phyloP scores from a whole-genome alignment of 768 basidiomycete species.

The Daedaleopsis sinensis region DNA sequence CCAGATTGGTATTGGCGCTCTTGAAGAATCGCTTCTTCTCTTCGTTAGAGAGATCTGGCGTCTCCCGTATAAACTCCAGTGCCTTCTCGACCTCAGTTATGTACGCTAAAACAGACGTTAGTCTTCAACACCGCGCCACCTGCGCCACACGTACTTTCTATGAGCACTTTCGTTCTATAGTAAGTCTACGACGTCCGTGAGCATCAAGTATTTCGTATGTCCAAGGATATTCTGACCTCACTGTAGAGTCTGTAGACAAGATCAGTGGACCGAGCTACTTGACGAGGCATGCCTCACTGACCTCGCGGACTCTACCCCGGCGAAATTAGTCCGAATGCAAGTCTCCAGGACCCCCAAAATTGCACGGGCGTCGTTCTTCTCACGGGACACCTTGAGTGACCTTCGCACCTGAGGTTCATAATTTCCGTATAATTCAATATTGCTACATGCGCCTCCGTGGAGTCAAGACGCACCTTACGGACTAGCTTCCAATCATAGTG shows the following conservation, averaged over 20 bases:
- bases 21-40: constrained; percentile 95
- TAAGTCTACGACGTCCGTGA: constrained; percentile 63
- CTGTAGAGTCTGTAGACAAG: constrained; percentile 69
- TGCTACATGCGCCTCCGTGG: background rate
- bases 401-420: constrained; percentile 59
- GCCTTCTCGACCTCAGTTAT: constrained; percentile 77
- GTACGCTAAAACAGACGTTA: constrained; percentile 58
- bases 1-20: constrained; percentile 85
- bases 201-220: constrained; percentile 5
- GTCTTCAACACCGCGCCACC: constrained; percentile 1
- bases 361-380: constrained; percentile 80
- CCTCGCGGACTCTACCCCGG: constrained; percentile 86
- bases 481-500: constrained; percentile 94
- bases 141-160: constrained; percentile 64
- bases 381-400: constrained; percentile 71
- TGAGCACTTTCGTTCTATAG: constrained; percentile 85
- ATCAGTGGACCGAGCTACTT: constrained; percentile 12
- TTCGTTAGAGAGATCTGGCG: constrained; percentile 72
- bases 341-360: constrained; percentile 90
- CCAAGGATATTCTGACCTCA: constrained; percentile 52
- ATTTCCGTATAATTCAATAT: background rate
- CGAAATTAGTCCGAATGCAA: constrained; percentile 91
- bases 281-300: constrained; percentile 24
- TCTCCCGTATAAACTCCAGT: constrained; percentile 74
- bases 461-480: constrained; percentile 54